Evolutionary conservation across 2,329 filamentous ascomycete species (phyloP).

Genomic region (Arachnopeziza araneosa): DNA sequence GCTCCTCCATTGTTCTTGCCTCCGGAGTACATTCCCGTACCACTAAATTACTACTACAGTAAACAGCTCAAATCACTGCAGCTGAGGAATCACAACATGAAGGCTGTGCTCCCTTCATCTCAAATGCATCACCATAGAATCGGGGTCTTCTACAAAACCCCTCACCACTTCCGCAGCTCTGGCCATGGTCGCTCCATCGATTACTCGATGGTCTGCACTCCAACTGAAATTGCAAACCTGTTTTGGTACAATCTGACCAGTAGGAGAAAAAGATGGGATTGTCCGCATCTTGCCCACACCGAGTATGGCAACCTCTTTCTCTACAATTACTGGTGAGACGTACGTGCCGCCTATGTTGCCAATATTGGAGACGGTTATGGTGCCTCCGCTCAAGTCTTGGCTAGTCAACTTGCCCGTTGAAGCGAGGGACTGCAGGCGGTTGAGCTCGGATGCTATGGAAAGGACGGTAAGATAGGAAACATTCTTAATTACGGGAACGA

Average conservation of each 20-base stretch:
- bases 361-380: conserved; percentile 95
- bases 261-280: conserved; percentile 68
- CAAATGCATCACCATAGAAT: conserved; percentile 79
- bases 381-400: conserved; percentile 75
- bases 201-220: conserved; percentile 90
- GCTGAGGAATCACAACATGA: background rate
- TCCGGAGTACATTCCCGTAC: background rate
- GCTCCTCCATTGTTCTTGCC: background rate
- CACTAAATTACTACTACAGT: background rate
- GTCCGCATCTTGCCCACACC: conserved; percentile 77
- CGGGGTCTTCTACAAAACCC: conserved; percentile 74
- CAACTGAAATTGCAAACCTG: conserved; percentile 90
- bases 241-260: conserved; percentile 57
- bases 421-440: conserved; percentile 67
- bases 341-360: conserved; percentile 92
- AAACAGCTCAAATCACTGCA: background rate
- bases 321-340: conserved; percentile 84
- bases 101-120: conserved; percentile 44
- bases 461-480: conserved; percentile 72
- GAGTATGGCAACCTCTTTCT: conserved; percentile 85
- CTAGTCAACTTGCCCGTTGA: conserved; percentile 67
- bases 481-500: conserved; percentile 88
- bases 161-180: conserved; percentile 79
- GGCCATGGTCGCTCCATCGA: conserved; percentile 93
- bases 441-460: conserved; percentile 71